A percentile compares a stretch with the other conserved stretches of the same genome.
phyloP scores from a whole-genome alignment of 352 stramenopile genomes.

The Phytophthora pinifolia region DNA sequence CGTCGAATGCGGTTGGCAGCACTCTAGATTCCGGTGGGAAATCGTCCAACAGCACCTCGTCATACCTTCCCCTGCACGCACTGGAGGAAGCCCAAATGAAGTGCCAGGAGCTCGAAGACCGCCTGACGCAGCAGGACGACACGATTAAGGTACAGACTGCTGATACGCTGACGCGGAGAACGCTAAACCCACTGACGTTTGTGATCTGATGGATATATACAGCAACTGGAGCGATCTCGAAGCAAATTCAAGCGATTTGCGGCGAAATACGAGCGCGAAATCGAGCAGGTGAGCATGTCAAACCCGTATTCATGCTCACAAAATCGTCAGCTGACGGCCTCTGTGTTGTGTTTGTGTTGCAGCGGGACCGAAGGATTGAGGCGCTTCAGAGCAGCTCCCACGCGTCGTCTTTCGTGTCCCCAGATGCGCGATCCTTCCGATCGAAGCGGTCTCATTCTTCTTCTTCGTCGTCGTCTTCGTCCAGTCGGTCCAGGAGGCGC shows the following conservation, averaged over 20 bases:
- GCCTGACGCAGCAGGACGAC: slow-evolving; percentile 64
- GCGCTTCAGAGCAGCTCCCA: slow-evolving; percentile 50
- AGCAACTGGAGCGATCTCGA: slow-evolving; percentile 82
- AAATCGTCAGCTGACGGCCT: not conserved
- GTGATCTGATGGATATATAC: slow-evolving; percentile 6
- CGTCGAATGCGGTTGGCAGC: slow-evolving; percentile 26
- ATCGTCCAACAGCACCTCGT: slow-evolving; percentile 41
- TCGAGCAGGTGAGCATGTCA: slow-evolving; percentile 57
- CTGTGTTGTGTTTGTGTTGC: slow-evolving; percentile 1
- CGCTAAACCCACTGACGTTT: not conserved
- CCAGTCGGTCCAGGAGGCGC: slow-evolving; percentile 24
- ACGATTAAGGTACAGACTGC: slow-evolving; percentile 68
- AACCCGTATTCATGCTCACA: not conserved
- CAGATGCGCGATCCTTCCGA: slow-evolving; percentile 24
- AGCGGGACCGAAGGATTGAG: slow-evolving; percentile 52
- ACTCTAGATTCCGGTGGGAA: slow-evolving; percentile 33
- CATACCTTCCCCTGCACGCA: slow-evolving; percentile 59
- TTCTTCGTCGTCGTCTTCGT: slow-evolving; percentile 42
- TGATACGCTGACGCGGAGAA: too few relatives aligned
- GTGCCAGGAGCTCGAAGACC: slow-evolving; percentile 79
- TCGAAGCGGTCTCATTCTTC: slow-evolving; percentile 28
- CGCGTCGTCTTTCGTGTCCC: slow-evolving; percentile 45
- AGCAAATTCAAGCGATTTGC: slow-evolving; percentile 88
- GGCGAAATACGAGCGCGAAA: slow-evolving; percentile 82
- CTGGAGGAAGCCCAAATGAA: slow-evolving; percentile 72